Evolutionary conservation across 2,329 filamentous ascomycete genomes (phyloP).

Genomic region (Diaporthe citriasiana): DNA sequence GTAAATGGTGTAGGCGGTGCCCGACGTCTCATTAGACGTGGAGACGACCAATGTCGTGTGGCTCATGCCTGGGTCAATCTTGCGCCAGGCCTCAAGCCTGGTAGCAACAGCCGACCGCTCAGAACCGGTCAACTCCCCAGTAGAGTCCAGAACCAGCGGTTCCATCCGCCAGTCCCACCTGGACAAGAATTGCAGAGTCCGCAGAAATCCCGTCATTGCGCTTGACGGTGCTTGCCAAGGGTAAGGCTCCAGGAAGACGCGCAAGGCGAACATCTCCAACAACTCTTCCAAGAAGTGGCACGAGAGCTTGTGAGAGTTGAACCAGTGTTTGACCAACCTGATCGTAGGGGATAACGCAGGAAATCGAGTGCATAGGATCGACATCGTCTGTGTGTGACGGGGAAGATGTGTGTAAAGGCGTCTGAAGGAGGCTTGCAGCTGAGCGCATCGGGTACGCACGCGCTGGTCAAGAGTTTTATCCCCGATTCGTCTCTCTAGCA

Average conservation of each 20-base stretch:
- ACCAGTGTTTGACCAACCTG: constrained; percentile 91
- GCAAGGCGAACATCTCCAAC: constrained; percentile 85
- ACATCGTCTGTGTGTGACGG: constrained; percentile 84
- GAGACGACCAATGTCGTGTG: constrained; percentile 85
- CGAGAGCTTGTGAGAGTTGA: constrained; percentile 83
- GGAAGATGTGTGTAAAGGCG: constrained; percentile 80
- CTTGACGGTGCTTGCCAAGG: constrained; percentile 86
- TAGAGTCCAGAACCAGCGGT: constrained; percentile 84
- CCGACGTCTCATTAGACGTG: constrained; percentile 82
- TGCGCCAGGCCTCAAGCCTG: constrained; percentile 86
- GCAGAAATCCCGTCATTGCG: constrained; percentile 83
- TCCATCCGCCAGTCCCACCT: constrained; percentile 93
- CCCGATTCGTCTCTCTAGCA: constrained; percentile 84
- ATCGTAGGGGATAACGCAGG: constrained; percentile 86
- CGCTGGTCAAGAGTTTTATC: constrained; percentile 78
- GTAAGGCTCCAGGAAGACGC: constrained; percentile 83
- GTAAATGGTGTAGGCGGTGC: constrained; percentile 83
- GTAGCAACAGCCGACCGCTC: constrained; percentile 75
- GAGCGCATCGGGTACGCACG: constrained; percentile 76
- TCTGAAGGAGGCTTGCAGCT: constrained; percentile 78
- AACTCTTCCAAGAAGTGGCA: constrained; percentile 84
- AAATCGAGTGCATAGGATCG: constrained; percentile 84
- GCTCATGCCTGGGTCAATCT: constrained; percentile 90
- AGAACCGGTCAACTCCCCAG: constrained; percentile 72
- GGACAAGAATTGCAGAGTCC: constrained; percentile 83